These are phyloP conservation scores for Fagopyrum esculentum DNA, from an alignment of 148 eudicot species.

Conservation along the genomic window DNA sequence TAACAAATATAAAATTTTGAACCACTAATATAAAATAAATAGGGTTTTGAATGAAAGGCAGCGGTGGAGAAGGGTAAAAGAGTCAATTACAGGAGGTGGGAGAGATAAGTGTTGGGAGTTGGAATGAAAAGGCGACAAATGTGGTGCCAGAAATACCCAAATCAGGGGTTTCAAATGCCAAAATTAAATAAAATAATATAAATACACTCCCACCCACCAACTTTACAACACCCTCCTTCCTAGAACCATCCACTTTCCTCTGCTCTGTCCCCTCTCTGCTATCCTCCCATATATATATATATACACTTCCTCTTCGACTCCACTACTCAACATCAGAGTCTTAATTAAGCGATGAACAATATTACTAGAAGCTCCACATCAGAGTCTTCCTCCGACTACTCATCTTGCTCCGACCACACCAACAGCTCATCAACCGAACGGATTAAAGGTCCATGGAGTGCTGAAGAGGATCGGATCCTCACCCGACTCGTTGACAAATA, in stretches of 20 bases:
- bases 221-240: not conserved
- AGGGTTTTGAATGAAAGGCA: not conserved
- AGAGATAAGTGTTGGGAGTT: too few relatives aligned
- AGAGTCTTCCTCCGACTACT: not conserved
- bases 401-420: slow-evolving; percentile 1
- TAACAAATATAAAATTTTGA: too few relatives aligned
- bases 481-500: slow-evolving; percentile 42
- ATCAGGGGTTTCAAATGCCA: not conserved
- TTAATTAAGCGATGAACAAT: not conserved
- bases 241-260: not conserved
- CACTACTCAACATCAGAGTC: not conserved
- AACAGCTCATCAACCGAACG: slow-evolving; percentile 11
- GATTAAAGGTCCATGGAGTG: slow-evolving; percentile 60
- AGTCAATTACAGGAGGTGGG: not conserved
- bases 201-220: not conserved
- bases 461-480: slow-evolving; percentile 54
- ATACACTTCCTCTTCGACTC: not conserved
- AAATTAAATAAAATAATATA: not conserved
- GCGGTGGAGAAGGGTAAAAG: slow-evolving; percentile 1
- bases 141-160: slow-evolving; percentile 8
- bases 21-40: too few relatives aligned
- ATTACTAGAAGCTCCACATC: not conserved
- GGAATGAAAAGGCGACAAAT: not conserved
- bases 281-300: not conserved
- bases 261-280: not conserved